These are phyloP conservation scores for Cerioporus squamosus DNA, from an alignment of 1,284 basidiomycete species.

Conservation along the genomic window DNA sequence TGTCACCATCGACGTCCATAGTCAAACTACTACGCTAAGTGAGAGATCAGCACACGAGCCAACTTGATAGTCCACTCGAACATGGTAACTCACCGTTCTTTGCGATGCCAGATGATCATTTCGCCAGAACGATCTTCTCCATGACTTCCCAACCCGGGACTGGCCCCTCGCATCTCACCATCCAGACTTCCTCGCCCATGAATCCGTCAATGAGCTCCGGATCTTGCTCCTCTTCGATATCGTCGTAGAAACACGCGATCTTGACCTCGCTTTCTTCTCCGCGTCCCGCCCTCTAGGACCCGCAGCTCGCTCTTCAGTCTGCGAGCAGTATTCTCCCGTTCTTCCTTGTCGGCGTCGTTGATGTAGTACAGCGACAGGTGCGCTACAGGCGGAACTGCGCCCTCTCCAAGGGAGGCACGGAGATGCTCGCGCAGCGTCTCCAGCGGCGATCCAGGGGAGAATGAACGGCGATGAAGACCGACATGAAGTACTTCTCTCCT, in stretches of 20 bases:
- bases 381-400: conserved; percentile 57
- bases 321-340: conserved; percentile 38
- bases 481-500: conserved; percentile 68
- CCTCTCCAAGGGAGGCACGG: conserved; percentile 44
- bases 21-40: too few relatives aligned
- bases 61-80: too few relatives aligned
- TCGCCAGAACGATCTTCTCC: conserved; percentile 38
- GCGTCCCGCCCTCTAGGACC: conserved; percentile 33
- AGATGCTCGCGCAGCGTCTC: conserved; percentile 52
- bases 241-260: conserved; percentile 17
- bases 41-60: too few relatives aligned
- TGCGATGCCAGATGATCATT: background rate
- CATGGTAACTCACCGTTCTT: too few relatives aligned
- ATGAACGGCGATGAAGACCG: conserved; percentile 62
- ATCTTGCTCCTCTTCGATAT: conserved; percentile 10
- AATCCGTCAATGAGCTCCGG: conserved; percentile 47
- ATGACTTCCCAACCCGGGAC: conserved; percentile 63
- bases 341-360: conserved; percentile 54
- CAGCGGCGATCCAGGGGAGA: conserved; percentile 41
- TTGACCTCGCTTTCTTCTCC: conserved; percentile 37
- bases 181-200: conserved; percentile 61
- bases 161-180: conserved; percentile 63
- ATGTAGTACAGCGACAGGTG: conserved; percentile 78
- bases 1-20: too few relatives aligned
- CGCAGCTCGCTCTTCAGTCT: conserved; percentile 42